phyloP scores from a whole-genome alignment of 2,329 filamentous ascomycete species.

The Aspergillus sp. region DNA sequence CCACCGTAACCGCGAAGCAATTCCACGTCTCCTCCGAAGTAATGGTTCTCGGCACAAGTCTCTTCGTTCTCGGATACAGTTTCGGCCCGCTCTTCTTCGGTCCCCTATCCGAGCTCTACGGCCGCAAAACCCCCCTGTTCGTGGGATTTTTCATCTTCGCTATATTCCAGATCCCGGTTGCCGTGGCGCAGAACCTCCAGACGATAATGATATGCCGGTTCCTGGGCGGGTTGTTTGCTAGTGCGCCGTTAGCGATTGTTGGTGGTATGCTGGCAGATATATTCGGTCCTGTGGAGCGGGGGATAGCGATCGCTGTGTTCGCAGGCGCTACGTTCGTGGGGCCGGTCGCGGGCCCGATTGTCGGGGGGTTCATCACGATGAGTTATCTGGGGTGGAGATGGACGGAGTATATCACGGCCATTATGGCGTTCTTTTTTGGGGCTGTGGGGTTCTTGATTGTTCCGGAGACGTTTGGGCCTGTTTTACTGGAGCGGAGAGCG shows the following conservation, averaged over 20 bases:
- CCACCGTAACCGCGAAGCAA: slow-evolving; percentile 40
- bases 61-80: slow-evolving; percentile 51
- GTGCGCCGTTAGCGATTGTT: slow-evolving; percentile 53
- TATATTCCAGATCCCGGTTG: slow-evolving; percentile 57
- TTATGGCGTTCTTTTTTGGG: slow-evolving; percentile 48
- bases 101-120: slow-evolving; percentile 50
- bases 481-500: slow-evolving; percentile 53
- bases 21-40: slow-evolving; percentile 52
- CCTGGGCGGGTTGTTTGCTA: slow-evolving; percentile 53
- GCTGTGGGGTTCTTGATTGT: slow-evolving; percentile 48
- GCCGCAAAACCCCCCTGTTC: slow-evolving; percentile 51
- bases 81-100: slow-evolving; percentile 45
- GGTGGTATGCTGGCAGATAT: slow-evolving; percentile 54
- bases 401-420: slow-evolving; percentile 59
- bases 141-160: slow-evolving; percentile 50
- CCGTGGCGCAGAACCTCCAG: slow-evolving; percentile 52
- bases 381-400: slow-evolving; percentile 59
- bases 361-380: slow-evolving; percentile 54
- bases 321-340: slow-evolving; percentile 51
- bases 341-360: slow-evolving; percentile 51
- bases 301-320: slow-evolving; percentile 51
- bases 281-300: slow-evolving; percentile 51
- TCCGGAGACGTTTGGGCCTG: slow-evolving; percentile 53
- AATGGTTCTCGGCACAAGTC: slow-evolving; percentile 51
- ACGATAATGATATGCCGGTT: slow-evolving; percentile 58